Base-by-base conservation (phyloP, 352 stramenopile genomes). In the Phytophthora idaei region DNA sequence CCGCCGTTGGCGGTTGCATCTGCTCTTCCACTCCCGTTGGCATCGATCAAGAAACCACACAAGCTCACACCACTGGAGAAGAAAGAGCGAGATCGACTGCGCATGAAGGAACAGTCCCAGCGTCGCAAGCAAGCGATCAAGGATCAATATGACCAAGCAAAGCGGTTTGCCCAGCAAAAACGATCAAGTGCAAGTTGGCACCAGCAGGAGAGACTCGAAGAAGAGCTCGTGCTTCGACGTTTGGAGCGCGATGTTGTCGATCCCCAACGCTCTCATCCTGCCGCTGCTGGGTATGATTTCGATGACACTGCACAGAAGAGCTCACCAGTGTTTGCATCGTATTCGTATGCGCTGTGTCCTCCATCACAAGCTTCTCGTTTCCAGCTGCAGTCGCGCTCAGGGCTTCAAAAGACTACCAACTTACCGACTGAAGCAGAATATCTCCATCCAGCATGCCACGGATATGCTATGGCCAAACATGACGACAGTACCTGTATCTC, bases 231-330 rank as follows among this genome's bases (percentile, higher is more conserved):
- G 17, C 76, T 93, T 48, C 61, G 78, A 31, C 68, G 81, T 1
- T 64, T 92, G 21, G 84, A 93, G 45, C 76, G 86, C 31, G 87
- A 94, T 46, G 39, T 75, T 9, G 76, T 93, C 9, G 80, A 86
- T 39, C 59, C 69, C 0, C 79, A 91, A 25, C 75, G 81, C 3
- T 66, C 44, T n/a, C 72, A 92, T 45, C 77, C 83, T 21, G 69
- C 81, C 1, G 49, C 74, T 9, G 84, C 80, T 3, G 87, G 87
- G 31, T 93, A 93, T 44, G 62, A 41, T 3, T 87, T 94, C 50
- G 49, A 66, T 31, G 6, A 17, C 8, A 12, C 48, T 14, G 15
- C 55, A 36, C 15, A 46, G 55, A 15, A 64, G 53, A 57, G 53
- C 21, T 86, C 81, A 2, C 84, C 81, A 3, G 75, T 92, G 45